A percentile compares a stretch with the other conserved stretches of the same genome.
phyloP scores from a whole-genome alignment of 2,329 filamentous ascomycete genomes.

The Fusarium sp. region DNA sequence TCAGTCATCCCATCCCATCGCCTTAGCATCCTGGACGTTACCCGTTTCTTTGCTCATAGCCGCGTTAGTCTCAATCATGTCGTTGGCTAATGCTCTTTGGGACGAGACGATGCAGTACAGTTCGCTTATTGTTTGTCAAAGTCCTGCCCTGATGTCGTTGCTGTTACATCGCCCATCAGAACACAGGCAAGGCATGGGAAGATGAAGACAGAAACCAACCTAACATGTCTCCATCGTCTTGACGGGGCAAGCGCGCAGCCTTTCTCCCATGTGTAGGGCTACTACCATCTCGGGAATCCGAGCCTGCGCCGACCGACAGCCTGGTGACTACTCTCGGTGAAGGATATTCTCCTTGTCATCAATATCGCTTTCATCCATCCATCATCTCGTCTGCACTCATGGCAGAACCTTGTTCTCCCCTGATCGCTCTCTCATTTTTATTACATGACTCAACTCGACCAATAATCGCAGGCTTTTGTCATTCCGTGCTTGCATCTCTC shows the following conservation, averaged over 20 bases:
- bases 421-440: neutral
- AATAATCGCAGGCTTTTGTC: constrained; percentile 4
- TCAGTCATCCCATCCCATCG: constrained; percentile 6
- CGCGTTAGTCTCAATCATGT: constrained; percentile 4
- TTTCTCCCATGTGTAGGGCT: neutral
- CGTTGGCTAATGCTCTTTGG: constrained; percentile 1
- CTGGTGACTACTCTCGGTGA: constrained; percentile 12
- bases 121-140: neutral
- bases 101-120: constrained; percentile 7
- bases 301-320: constrained; percentile 31
- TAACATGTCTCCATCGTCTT: constrained; percentile 13
- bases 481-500: neutral
- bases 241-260: neutral
- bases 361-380: neutral
- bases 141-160: neutral
- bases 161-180: constrained; percentile 6
- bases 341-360: constrained; percentile 1
- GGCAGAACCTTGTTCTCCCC: neutral
- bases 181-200: neutral
- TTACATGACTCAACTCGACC: neutral
- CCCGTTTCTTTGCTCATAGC: neutral
- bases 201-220: neutral
- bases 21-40: constrained; percentile 2
- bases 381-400: neutral
- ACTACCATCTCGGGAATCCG: constrained; percentile 34